Base-by-base conservation (phyloP, 1,284 basidiomycete species). In the Naganishia liquefaciens region DNA sequence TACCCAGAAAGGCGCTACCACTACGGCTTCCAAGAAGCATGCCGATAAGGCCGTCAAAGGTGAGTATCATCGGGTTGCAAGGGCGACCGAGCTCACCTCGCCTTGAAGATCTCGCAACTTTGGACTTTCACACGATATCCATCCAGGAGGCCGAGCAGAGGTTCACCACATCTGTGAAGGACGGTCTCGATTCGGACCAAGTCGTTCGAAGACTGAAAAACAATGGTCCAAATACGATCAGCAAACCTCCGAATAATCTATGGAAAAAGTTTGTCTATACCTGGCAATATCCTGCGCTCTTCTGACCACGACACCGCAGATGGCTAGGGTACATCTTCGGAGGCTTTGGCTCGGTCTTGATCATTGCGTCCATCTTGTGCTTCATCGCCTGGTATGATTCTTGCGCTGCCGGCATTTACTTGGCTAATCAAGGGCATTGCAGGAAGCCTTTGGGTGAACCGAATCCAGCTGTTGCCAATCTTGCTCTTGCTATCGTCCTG, bases 341-440 rank as follows among this genome's bases (percentile, higher is more conserved):
- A 39, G 82, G 82, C 0, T 85, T 86, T 68, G 86, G 86, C 1
- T 82, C 81, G 49, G 77, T 88, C 27, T 79, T 88, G 25, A 77
- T 86, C 54, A 78, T 79, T 27, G 85, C 82, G 47, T 73, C 76
- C 27, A 74, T 83, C 53, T 72, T 82, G 53, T 80, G 78, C 69
- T 81, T 81, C 72, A 76, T 82, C 64, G 76, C 81, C 6, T 82
- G 81, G 80, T 75, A 68, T 58, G 73, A 54, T 28, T 42, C 42
- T 25, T 10, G 21, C 7, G 25, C 11, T 1, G 19, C 13, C 13
- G 5, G 25, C 19, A 13, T 15, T 28, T 28, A 13, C 25, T 3
- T 9, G 6, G 4, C 10, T 15, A 51, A 28, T 15, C 3, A 17
- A 30, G 25, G 23, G 39, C 3, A 11, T 37, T 30, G 28, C 44